phyloP scores from a whole-genome alignment of 2,329 filamentous ascomycete species.

The Myriosclerotinia duriaeana region DNA sequence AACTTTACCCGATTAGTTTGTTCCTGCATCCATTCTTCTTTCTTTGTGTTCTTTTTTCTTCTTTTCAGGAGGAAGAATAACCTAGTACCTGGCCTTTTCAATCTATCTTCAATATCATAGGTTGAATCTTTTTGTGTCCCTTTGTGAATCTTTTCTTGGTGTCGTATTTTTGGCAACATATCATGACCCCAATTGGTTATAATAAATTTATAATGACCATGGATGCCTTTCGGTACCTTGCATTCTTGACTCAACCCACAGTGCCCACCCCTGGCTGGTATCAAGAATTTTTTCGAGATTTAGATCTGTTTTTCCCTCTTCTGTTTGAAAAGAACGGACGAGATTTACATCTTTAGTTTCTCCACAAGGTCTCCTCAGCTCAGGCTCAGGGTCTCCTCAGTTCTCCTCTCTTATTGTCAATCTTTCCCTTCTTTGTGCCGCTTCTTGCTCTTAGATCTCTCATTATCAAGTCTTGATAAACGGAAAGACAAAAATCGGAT shows the following conservation, averaged over 20 bases:
- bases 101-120: not conserved
- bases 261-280: too few species aligned
- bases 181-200: not conserved
- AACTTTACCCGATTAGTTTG: not conserved
- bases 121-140: not conserved
- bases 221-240: slow-evolving; percentile 15
- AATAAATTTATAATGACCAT: not conserved
- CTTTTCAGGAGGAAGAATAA: not conserved
- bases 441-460: slow-evolving; percentile 14
- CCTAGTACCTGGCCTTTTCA: too few species aligned
- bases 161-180: not conserved
- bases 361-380: not conserved
- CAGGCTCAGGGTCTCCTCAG: not conserved
- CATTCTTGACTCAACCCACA: too few species aligned
- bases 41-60: not conserved
- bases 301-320: not conserved
- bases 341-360: slow-evolving; percentile 5
- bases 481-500: not conserved
- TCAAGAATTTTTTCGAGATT: too few species aligned
- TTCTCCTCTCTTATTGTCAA: slow-evolving; percentile 10
- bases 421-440: slow-evolving; percentile 10
- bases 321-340: not conserved
- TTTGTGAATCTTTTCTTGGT: not conserved
- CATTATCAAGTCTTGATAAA: not conserved
- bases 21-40: not conserved